Evolutionary conservation across 2,329 filamentous ascomycete species (phyloP).

Genomic region (Diaporthe helianthi): DNA sequence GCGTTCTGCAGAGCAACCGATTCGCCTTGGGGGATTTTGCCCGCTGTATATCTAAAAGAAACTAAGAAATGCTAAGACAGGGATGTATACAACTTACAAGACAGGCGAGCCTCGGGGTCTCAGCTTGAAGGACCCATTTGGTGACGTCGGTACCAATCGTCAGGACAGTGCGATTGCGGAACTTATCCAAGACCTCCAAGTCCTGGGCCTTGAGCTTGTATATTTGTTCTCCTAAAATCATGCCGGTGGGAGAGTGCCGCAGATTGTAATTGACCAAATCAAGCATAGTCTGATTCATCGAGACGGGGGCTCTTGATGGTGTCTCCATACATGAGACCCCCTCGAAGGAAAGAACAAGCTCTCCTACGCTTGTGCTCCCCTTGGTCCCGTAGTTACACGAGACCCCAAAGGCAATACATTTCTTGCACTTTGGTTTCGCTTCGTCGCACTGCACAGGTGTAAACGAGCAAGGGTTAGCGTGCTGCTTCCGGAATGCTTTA

Average conservation of each 20-base stretch:
- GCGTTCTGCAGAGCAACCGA: not conserved
- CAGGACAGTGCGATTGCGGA: slow-evolving; percentile 50
- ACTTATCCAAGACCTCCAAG: slow-evolving; percentile 49
- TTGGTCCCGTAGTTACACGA: slow-evolving; percentile 53
- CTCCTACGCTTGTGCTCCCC: slow-evolving; percentile 32
- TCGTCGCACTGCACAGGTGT: slow-evolving; percentile 67
- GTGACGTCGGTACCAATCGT: slow-evolving; percentile 47
- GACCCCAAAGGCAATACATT: slow-evolving; percentile 55
- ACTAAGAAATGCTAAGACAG: not conserved
- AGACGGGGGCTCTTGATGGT: slow-evolving; percentile 35
- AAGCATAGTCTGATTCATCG: slow-evolving; percentile 35
- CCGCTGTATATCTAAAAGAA: too few species aligned
- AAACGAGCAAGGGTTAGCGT: slow-evolving; percentile 21
- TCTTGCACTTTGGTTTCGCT: slow-evolving; percentile 54
- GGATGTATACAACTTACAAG: slow-evolving; percentile 42
- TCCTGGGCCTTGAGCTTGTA: slow-evolving; percentile 45
- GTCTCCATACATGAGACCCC: slow-evolving; percentile 37
- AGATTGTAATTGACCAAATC: slow-evolving; percentile 37
- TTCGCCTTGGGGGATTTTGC: fast-evolving
- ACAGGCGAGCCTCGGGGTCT: slow-evolving; percentile 48
- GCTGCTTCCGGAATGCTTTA: not conserved
- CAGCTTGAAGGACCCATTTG: slow-evolving; percentile 45
- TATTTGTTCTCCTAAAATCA: slow-evolving; percentile 37
- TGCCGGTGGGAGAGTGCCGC: slow-evolving; percentile 30
- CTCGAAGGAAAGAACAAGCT: slow-evolving; percentile 44